Base-by-base conservation (phyloP, 75 land plant species). In the Pinus tabuliformis region DNA sequence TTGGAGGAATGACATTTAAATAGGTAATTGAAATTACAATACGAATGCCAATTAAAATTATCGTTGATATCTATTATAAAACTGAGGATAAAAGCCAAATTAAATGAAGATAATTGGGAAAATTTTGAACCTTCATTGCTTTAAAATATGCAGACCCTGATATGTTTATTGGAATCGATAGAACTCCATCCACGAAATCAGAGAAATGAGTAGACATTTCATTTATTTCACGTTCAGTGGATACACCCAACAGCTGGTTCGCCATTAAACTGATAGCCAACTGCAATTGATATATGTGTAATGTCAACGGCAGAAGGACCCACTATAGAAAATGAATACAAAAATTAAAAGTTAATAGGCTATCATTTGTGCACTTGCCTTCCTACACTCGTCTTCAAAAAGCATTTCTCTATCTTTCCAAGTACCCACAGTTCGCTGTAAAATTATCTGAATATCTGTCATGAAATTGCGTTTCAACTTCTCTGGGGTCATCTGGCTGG, bases 201-300 rank as follows among this genome's bases (percentile, higher is more conserved):
- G 80, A 81, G 72, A 89, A 89, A 73, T 75, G 24, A 0, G 62
- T 45, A 30, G 85, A 73, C 72, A 88, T 85, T 59, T 85, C 85
- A 61, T 85, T 74, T 36, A 85, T 72, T 42, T 88, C 90, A 0
- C 75, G 57, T 24, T 82, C 85, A 56, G 79, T 79, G 11, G 79
- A 72, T 14, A 85, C 73, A 17, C 83, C 87, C 56, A 88, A 37
- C n/a, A 88, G 77, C 58, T 90, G 92, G 65, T 85, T 87, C 4
- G 86, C 89, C 92, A 90, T 90, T 49, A 85, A 75, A 63, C 79
- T 81, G 33, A 90, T 79, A 9, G 86, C 87, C 57, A 87, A 24
- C 92, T 90, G 80, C 22, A 78, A 8, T 18, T 9, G 16, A 3
- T 8, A 28, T 58, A 54, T 52, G 16, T 18, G 6, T 39, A 39